A percentile compares a stretch with the other conserved stretches of the same genome.
Evolutionary conservation across 2,329 filamentous ascomycete species (phyloP).

Genomic region (Hirsutella rhossiliensis): DNA sequence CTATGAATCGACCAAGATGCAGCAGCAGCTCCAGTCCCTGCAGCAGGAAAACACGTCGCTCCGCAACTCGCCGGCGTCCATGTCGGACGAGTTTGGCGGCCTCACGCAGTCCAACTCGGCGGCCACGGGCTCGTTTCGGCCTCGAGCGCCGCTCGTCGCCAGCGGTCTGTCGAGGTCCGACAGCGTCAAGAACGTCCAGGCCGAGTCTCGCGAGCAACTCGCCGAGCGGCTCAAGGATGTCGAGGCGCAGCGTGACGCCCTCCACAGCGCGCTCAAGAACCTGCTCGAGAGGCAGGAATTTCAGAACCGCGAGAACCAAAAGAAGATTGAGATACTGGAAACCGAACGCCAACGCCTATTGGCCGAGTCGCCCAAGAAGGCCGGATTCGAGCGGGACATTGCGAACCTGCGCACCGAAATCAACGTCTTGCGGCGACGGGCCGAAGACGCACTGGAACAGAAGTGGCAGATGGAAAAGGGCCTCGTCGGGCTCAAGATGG

Average conservation of each 20-base stretch:
- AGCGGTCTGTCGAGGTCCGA: slow-evolving; percentile 46
- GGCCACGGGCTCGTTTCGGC: slow-evolving; percentile 37
- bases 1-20: slow-evolving; percentile 74
- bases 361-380: slow-evolving; percentile 55
- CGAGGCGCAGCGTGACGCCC: slow-evolving; percentile 82
- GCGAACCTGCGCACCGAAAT: slow-evolving; percentile 71
- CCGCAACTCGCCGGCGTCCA: slow-evolving; percentile 21
- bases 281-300: slow-evolving; percentile 76
- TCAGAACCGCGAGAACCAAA: slow-evolving; percentile 73
- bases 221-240: slow-evolving; percentile 81
- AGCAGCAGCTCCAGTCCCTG: slow-evolving; percentile 69
- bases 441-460: slow-evolving; percentile 87
- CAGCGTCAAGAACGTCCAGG: slow-evolving; percentile 35
- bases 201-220: slow-evolving; percentile 54
- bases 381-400: slow-evolving; percentile 78
- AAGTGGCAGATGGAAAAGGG: slow-evolving; percentile 96
- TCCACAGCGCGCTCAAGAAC: slow-evolving; percentile 77
- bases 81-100: slow-evolving; percentile 7
- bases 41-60: slow-evolving; percentile 54
- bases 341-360: slow-evolving; percentile 65
- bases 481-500: slow-evolving; percentile 81
- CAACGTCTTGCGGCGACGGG: slow-evolving; percentile 68
- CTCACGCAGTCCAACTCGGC: slow-evolving; percentile 57
- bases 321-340: slow-evolving; percentile 67
- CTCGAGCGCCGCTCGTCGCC: slow-evolving; percentile 23